These are phyloP conservation scores for Austroboletus novae-zelandiae DNA, from an alignment of 1,284 basidiomycete species.

Conservation along the genomic window DNA sequence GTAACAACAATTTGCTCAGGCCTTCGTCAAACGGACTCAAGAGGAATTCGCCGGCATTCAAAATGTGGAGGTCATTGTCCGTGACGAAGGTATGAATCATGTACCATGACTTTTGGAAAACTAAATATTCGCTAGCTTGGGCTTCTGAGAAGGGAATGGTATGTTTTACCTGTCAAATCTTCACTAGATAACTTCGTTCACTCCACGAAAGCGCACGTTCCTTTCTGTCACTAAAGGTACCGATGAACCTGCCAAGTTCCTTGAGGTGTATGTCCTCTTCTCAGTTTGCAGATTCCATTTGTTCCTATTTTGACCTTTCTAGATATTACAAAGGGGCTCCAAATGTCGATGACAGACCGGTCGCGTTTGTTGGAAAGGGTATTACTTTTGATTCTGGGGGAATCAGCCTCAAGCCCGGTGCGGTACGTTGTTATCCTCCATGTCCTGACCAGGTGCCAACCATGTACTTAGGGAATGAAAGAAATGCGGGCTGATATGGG, in stretches of 20 bases:
- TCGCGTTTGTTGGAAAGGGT: slow-evolving; percentile 86
- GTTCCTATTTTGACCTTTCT: neutral
- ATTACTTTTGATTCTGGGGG: slow-evolving; percentile 90
- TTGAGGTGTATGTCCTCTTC: slow-evolving; percentile 67
- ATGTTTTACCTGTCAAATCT: slow-evolving; percentile 1
- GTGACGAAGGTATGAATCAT: slow-evolving; percentile 62
- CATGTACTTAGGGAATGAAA: slow-evolving; percentile 60
- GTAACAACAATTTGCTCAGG: slow-evolving; percentile 34
- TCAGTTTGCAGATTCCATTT: neutral
- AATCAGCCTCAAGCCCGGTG: slow-evolving; percentile 79
- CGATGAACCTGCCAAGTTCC: slow-evolving; percentile 80
- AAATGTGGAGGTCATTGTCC: slow-evolving; percentile 71
- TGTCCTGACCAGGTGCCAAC: neutral
- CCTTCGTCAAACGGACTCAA: slow-evolving; percentile 71
- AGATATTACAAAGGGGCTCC: slow-evolving; percentile 81
- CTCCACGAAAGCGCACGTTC: slow-evolving; percentile 63
- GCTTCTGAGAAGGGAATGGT: slow-evolving; percentile 83
- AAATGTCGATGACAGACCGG: slow-evolving; percentile 53
- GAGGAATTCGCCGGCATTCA: slow-evolving; percentile 66
- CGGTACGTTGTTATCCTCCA: slow-evolving; percentile 50
- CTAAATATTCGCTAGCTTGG: slow-evolving; percentile 52
- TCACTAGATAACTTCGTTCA: neutral
- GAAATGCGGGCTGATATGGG: slow-evolving; percentile 86
- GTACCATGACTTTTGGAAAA: neutral
- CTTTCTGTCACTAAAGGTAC: slow-evolving; percentile 86